These are phyloP conservation scores for Theobroma grandiflorum DNA, from an alignment of 441 rosid genomes.

Conservation along the genomic window DNA sequence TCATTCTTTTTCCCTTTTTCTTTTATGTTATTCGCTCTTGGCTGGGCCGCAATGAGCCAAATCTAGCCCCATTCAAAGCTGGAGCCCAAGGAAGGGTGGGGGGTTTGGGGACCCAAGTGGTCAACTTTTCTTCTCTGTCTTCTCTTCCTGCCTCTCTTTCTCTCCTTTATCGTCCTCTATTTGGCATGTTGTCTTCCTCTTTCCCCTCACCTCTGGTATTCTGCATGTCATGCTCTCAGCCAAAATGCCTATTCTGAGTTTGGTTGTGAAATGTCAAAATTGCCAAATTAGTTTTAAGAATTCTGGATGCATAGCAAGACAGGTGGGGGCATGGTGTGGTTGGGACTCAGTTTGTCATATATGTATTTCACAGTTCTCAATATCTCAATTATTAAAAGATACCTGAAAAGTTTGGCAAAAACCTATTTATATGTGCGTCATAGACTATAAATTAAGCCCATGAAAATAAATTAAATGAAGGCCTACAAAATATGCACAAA, in stretches of 20 bases:
- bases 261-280: background rate
- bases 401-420: background rate
- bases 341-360: background rate
- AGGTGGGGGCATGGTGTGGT: background rate
- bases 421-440: background rate
- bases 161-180: background rate
- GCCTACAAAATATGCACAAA: background rate
- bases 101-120: background rate
- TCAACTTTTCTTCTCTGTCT: background rate
- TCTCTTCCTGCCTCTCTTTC: background rate
- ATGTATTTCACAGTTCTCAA: background rate
- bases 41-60: background rate
- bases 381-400: background rate
- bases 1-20: background rate
- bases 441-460: background rate
- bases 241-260: background rate
- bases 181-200: background rate
- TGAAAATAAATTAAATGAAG: background rate
- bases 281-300: background rate
- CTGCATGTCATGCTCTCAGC: background rate
- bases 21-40: background rate
- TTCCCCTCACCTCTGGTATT: background rate
- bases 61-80: background rate
- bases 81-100: background rate
- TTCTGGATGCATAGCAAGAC: background rate